phyloP scores from a whole-genome alignment of 352 stramenopile genomes.

The Globisporangium barbulae region DNA sequence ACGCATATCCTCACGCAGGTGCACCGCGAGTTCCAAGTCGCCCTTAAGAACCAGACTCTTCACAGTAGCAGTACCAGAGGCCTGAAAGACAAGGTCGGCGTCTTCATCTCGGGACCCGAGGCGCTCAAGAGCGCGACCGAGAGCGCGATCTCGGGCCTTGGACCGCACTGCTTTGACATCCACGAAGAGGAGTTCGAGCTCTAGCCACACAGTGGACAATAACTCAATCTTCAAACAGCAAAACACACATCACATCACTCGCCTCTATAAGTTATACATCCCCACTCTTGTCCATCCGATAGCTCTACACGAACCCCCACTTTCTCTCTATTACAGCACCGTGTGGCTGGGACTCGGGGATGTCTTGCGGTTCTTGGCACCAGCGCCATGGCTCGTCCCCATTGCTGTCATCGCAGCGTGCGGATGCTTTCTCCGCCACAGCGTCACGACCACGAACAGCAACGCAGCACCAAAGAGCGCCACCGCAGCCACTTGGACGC shows the following conservation, averaged over 20 bases:
- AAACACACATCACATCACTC: background rate
- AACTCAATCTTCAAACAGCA: background rate
- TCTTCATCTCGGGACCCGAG: slow-evolving; percentile 1
- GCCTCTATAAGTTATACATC: background rate
- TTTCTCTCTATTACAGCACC: background rate
- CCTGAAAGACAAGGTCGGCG: slow-evolving; percentile 19
- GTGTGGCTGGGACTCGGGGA: background rate
- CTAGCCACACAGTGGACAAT: background rate
- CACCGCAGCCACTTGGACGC: background rate
- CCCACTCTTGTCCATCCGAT: background rate
- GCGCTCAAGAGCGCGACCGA: slow-evolving; percentile 6
- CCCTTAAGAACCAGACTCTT: background rate
- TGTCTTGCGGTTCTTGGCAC: background rate
- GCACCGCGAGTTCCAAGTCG: slow-evolving; percentile 11
- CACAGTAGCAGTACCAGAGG: slow-evolving; percentile 8
- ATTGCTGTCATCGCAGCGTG: background rate
- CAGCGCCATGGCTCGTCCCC: background rate
- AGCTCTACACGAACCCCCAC: background rate
- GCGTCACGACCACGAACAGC: background rate
- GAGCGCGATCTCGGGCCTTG: background rate
- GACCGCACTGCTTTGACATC: background rate
- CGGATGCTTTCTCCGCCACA: background rate
- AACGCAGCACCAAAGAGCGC: background rate
- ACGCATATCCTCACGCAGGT: slow-evolving; percentile 26
- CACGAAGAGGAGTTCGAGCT: slow-evolving; percentile 7